These are phyloP conservation scores for Juglanconis juglandina DNA, from an alignment of 2,329 filamentous ascomycete genomes.

Conservation along the genomic window DNA sequence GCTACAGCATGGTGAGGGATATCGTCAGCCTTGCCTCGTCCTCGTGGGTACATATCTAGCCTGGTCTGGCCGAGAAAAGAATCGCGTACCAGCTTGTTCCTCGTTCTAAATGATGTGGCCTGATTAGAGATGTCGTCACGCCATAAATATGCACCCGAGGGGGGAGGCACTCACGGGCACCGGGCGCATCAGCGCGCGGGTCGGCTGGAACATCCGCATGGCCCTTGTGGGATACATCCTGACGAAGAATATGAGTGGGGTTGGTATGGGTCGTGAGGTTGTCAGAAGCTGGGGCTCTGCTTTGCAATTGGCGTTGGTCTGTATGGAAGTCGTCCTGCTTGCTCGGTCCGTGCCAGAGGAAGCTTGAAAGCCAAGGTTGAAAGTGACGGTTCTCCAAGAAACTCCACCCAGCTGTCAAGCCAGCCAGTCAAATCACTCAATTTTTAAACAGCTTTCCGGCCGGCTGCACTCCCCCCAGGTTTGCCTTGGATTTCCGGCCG, in stretches of 20 bases:
- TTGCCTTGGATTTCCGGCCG: slow-evolving; percentile 9
- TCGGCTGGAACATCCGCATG: slow-evolving; percentile 65
- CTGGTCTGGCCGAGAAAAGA: slow-evolving; percentile 1
- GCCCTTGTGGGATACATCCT: slow-evolving; percentile 65
- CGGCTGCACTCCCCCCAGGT: neutral
- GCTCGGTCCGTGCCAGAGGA: slow-evolving; percentile 11
- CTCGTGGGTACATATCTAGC: neutral
- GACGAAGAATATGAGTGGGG: slow-evolving; percentile 29
- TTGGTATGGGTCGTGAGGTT: slow-evolving; percentile 15
- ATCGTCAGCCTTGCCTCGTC: slow-evolving; percentile 8
- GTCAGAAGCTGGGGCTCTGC: slow-evolving; percentile 17
- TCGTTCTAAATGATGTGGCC: slow-evolving; percentile 51
- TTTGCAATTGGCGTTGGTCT: slow-evolving; percentile 13
- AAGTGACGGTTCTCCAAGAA: slow-evolving; percentile 4
- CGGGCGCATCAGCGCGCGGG: slow-evolving; percentile 64
- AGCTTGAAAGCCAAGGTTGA: neutral
- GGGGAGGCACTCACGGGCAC: slow-evolving; percentile 61
- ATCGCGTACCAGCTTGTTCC: slow-evolving; percentile 62
- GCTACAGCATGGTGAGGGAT: slow-evolving; percentile 49
- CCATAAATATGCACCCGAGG: neutral
- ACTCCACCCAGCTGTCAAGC: slow-evolving; percentile 12
- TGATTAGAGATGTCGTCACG: slow-evolving; percentile 27
- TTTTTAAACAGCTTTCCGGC: slow-evolving; percentile 7
- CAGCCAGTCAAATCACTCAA: slow-evolving; percentile 19
- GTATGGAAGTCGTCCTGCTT: slow-evolving; percentile 9